A percentile compares a stretch with the other conserved stretches of the same genome.
phyloP scores from a whole-genome alignment of 345 rosid genomes.

The Orychophragmus violaceus region DNA sequence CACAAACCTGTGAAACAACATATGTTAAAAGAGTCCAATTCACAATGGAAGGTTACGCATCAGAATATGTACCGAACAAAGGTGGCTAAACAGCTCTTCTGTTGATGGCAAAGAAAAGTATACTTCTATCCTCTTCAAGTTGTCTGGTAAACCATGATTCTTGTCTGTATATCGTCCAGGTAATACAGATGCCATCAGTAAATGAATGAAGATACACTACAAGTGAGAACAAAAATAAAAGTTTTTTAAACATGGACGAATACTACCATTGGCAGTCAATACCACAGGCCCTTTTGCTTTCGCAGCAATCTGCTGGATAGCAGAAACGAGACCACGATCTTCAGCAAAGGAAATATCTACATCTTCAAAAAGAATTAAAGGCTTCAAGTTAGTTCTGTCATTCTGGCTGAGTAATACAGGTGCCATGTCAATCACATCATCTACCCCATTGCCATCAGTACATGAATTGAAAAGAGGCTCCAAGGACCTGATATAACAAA shows the following conservation, averaged over 20 bases:
- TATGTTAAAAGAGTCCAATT: conserved; percentile 17
- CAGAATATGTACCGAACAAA: conserved; percentile 41
- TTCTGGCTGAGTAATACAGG: conserved; percentile 23
- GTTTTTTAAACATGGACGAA: conserved; percentile 1
- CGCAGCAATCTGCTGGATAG: conserved; percentile 81
- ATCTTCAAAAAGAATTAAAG: conserved; percentile 89
- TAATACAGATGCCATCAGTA: conserved; percentile 5
- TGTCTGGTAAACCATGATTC: conserved; percentile 62
- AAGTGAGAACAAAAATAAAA: not conserved
- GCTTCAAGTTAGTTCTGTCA: conserved; percentile 41
- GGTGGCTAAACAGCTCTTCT: conserved; percentile 53
- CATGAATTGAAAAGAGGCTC: conserved; percentile 38
- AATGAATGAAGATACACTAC: not conserved
- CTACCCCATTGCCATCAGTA: conserved; percentile 30
- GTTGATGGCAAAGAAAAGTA: conserved; percentile 49
- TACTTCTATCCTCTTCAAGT: conserved; percentile 54
- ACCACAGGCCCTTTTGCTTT: conserved; percentile 87
- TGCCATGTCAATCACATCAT: conserved; percentile 39
- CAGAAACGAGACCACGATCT: conserved; percentile 83
- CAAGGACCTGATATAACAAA: conserved; percentile 53
- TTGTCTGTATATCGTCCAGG: conserved; percentile 45
- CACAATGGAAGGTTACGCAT: conserved; percentile 1
- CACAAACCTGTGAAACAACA: conserved; percentile 55
- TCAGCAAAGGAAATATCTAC: conserved; percentile 77
- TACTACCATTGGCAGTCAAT: conserved; percentile 77